A percentile compares a stretch with the other conserved stretches of the same genome.
Conservation (phyloP, 2,329 filamentous ascomycete genomes). For the Calonectria honghensis region DNA sequence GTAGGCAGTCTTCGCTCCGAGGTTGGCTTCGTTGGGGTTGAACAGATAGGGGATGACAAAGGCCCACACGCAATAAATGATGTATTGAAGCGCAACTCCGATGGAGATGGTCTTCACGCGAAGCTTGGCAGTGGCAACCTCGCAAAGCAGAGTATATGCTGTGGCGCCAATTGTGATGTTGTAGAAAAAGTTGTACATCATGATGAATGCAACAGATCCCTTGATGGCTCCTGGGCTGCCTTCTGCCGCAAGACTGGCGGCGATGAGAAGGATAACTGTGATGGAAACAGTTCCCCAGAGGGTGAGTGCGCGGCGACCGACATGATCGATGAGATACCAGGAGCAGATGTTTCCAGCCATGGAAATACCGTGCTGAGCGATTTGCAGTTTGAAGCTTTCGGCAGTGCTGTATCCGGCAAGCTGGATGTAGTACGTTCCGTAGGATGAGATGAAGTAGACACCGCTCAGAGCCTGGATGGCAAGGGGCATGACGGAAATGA, state of each 20-base stretch:
- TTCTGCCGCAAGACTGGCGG: conserved; percentile 59
- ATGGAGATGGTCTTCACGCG: conserved; percentile 62
- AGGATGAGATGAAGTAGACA: conserved; percentile 59
- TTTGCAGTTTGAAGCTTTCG: conserved; percentile 62
- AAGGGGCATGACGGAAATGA: conserved; percentile 61
- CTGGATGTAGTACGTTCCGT: conserved; percentile 65
- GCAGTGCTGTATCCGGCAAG: conserved; percentile 62
- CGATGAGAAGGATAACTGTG: conserved; percentile 61
- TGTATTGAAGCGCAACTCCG: conserved; percentile 39
- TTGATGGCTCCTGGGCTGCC: conserved; percentile 46
- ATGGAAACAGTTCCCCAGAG: conserved; percentile 58
- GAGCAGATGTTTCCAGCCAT: conserved; percentile 64
- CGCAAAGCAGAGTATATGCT: conserved; percentile 61
- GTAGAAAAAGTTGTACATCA: conserved; percentile 64
- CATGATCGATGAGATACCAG: conserved; percentile 60
- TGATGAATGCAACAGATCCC: conserved; percentile 59
- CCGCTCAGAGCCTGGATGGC: conserved; percentile 60
- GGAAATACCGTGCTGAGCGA: conserved; percentile 62
- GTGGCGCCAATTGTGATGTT: conserved; percentile 64
- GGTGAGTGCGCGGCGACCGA: conserved; percentile 61
- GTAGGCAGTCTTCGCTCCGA: conserved; percentile 43
- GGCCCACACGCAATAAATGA: conserved; percentile 42
- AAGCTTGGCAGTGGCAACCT: conserved; percentile 61
- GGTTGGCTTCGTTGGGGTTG: conserved; percentile 43
- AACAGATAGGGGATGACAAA: conserved; percentile 44